Evolutionary conservation across 73 alveolate species (phyloP).

Genomic region (Uronychia setigera): DNA sequence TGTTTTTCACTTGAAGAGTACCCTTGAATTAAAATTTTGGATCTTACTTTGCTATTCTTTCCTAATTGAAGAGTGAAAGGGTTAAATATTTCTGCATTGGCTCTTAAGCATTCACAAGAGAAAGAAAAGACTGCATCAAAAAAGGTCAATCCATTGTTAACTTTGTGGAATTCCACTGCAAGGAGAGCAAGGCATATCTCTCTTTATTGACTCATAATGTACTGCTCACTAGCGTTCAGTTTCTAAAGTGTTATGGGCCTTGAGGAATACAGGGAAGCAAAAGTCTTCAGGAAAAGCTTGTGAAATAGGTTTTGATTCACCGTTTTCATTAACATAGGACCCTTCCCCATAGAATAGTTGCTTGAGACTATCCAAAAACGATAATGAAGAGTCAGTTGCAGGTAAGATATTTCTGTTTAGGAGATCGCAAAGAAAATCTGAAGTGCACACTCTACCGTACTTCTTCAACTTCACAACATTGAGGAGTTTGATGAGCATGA

Average conservation of each 20-base stretch:
- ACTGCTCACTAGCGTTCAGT: not conserved
- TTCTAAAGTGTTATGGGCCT: not conserved
- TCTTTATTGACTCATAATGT: not conserved
- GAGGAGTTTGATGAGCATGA: conserved; percentile 32
- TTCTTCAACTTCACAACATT: conserved; percentile 47
- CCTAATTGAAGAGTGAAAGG: not conserved
- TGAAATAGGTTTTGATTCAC: not conserved
- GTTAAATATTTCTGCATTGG: not conserved
- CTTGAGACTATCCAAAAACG: not conserved
- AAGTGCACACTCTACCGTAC: conserved; percentile 22
- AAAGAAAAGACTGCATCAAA: not conserved
- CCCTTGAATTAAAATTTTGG: not conserved
- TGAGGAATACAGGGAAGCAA: not conserved
- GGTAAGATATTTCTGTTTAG: conserved; percentile 1
- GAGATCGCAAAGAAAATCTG: not conserved
- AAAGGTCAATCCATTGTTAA: not conserved
- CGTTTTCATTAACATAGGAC: not conserved
- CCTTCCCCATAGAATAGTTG: conserved; percentile 10
- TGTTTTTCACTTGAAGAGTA: conserved; percentile 18
- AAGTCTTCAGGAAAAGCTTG: not conserved
- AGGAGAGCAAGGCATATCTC: not conserved
- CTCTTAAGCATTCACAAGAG: not conserved
- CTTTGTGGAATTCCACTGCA: not conserved
- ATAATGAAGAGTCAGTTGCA: not conserved
- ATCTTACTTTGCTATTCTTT: not conserved